Conservation (phyloP, 75 land plant species). For the Picea sitchensis region DNA sequence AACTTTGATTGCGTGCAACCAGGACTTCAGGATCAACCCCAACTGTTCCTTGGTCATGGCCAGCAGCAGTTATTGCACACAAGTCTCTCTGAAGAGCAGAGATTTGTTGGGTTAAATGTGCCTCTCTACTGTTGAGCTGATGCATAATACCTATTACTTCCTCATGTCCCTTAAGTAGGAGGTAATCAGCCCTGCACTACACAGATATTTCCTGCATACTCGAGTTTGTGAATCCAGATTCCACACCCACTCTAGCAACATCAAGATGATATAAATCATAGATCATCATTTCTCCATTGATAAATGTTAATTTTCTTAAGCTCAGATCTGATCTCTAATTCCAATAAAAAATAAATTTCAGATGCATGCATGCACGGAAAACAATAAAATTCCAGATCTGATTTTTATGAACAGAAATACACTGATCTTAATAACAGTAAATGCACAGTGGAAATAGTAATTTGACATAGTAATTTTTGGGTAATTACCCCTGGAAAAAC, state of each 20-base stretch:
- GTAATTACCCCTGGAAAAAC: too few species aligned
- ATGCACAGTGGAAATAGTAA: too few species aligned
- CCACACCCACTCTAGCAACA: slow-evolving; percentile 95
- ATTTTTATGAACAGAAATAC: too few species aligned
- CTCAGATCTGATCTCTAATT: too few species aligned
- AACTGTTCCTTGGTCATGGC: slow-evolving; percentile 76
- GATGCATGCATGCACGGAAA: too few species aligned
- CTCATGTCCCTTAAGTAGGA: slow-evolving; percentile 63
- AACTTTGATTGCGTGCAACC: slow-evolving; percentile 74
- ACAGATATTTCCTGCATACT: slow-evolving; percentile 98
- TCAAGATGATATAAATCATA: slow-evolving; percentile 68
- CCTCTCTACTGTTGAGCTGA: slow-evolving; percentile 59
- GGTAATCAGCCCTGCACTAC: slow-evolving; percentile 86
- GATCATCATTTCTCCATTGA: slow-evolving; percentile 90
- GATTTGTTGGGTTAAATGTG: slow-evolving; percentile 61
- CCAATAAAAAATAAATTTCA: too few species aligned
- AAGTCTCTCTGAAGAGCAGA: slow-evolving; percentile 75
- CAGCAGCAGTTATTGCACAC: slow-evolving; percentile 65
- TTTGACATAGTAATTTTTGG: too few species aligned
- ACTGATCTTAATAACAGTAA: too few species aligned
- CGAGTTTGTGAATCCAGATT: slow-evolving; percentile 58
- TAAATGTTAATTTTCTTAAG: too few species aligned
- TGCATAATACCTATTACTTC: slow-evolving; percentile 74
- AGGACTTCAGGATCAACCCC: slow-evolving; percentile 94
- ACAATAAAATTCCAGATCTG: too few species aligned